These are phyloP conservation scores for Myxozyma geophila DNA, from an alignment of 805 yeast species.

Conservation along the genomic window DNA sequence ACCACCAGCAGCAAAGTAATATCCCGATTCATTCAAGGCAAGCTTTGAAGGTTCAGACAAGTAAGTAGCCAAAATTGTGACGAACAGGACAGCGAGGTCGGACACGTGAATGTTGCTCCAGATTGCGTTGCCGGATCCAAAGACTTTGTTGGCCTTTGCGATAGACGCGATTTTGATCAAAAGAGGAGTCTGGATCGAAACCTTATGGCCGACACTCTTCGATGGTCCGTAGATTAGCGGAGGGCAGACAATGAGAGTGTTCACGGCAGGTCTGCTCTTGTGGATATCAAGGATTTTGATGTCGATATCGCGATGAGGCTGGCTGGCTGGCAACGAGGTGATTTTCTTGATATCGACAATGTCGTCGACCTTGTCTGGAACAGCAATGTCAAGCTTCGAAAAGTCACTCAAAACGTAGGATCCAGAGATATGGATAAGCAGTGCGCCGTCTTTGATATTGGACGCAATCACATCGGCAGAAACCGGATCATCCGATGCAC, in stretches of 20 bases:
- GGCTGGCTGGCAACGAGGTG: slow-evolving; percentile 40
- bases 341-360: slow-evolving; percentile 42
- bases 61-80: slow-evolving; percentile 40
- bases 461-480: slow-evolving; percentile 39
- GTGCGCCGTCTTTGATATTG: slow-evolving; percentile 39
- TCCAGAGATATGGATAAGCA: slow-evolving; percentile 49
- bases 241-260: slow-evolving; percentile 46
- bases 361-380: slow-evolving; percentile 41
- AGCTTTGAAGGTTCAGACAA: slow-evolving; percentile 39
- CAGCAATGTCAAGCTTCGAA: slow-evolving; percentile 32
- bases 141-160: slow-evolving; percentile 41
- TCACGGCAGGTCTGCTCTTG: slow-evolving; percentile 42
- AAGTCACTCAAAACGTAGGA: slow-evolving; percentile 42
- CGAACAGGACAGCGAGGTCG: slow-evolving; percentile 47
- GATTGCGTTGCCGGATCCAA: slow-evolving; percentile 44
- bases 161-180: slow-evolving; percentile 39
- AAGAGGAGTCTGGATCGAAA: slow-evolving; percentile 46
- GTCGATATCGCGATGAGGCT: slow-evolving; percentile 48
- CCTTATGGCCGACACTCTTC: slow-evolving; percentile 44
- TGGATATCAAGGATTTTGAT: slow-evolving; percentile 42
- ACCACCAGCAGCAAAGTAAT: slow-evolving; percentile 46
- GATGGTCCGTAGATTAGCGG: slow-evolving; percentile 47
- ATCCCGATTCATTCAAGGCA: slow-evolving; percentile 46
- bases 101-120: slow-evolving; percentile 49
- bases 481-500: slow-evolving; percentile 43